Conservation (phyloP, 2,329 filamentous ascomycete genomes). For the Teratosphaeria zuluensis region DNA sequence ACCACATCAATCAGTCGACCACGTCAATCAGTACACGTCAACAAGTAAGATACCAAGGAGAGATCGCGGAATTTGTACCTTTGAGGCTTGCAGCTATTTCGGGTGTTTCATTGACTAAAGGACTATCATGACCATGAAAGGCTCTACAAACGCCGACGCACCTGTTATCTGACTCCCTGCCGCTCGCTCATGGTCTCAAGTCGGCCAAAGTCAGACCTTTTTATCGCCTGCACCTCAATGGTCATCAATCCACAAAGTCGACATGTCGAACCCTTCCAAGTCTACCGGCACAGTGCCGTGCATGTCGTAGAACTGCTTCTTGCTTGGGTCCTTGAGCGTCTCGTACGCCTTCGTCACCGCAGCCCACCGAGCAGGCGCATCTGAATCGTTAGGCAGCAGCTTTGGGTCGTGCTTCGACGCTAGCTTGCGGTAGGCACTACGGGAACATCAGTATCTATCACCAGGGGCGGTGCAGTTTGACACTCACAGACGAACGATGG, state of each 20-base stretch:
- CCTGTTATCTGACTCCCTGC: no score
- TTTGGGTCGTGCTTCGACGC: constrained; percentile 14
- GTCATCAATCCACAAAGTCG: constrained; percentile 4
- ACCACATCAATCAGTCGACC: no score
- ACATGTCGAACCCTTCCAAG: constrained; percentile 10
- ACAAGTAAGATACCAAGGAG: no score
- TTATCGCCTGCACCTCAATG: not conserved
- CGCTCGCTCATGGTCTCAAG: no score
- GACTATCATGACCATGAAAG: no score
- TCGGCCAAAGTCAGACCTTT: no score
- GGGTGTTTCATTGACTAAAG: no score
- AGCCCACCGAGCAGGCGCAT: constrained; percentile 16
- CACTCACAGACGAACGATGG: constrained; percentile 3
- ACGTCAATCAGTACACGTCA: no score
- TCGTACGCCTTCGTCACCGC: constrained; percentile 16
- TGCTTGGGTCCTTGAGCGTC: constrained; percentile 11
- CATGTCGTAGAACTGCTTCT: constrained; percentile 12
- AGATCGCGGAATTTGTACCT: no score
- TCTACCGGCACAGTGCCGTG: constrained; percentile 8
- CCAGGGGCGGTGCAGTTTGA: not conserved
- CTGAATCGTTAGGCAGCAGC: constrained; percentile 13
- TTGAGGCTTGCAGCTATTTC: no score
- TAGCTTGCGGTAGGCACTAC: constrained; percentile 7
- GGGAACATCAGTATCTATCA: constrained; percentile 1
- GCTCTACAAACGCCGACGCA: no score